These are phyloP conservation scores for Vararia minispora DNA, from an alignment of 768 basidiomycete species.

Conservation along the genomic window DNA sequence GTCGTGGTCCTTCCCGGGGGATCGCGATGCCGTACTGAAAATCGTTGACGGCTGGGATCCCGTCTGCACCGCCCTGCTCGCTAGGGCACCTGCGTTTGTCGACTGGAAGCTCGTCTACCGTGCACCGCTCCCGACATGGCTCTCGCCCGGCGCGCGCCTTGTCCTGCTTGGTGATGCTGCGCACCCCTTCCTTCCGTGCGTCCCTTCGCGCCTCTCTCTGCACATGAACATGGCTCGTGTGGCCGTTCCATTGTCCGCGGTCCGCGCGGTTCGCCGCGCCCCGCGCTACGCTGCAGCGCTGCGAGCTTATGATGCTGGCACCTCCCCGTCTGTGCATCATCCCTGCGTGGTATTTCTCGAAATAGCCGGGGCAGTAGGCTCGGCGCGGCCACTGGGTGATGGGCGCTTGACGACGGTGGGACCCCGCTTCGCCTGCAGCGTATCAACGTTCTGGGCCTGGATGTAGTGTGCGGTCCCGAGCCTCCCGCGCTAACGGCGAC, in stretches of 20 bases:
- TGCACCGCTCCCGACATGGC: conserved; percentile 18
- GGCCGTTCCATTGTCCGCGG: too few species aligned
- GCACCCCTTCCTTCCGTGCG: conserved; percentile 21
- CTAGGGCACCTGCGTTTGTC: conserved; percentile 16
- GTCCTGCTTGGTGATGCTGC: conserved; percentile 20
- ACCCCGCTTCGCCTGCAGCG: too few species aligned
- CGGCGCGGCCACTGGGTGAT: too few species aligned
- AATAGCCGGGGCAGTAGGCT: too few species aligned
- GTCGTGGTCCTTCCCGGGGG: conserved; percentile 15
- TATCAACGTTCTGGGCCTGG: too few species aligned
- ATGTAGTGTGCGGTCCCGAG: neutral
- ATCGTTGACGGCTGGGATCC: conserved; percentile 18
- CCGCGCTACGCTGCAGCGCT: too few species aligned
- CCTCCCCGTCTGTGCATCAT: too few species aligned
- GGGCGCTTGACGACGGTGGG: too few species aligned
- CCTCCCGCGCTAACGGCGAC: neutral
- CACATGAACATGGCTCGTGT: too few species aligned
- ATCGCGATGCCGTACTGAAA: conserved; percentile 16
- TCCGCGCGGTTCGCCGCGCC: too few species aligned
- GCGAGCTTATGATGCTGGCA: too few species aligned
- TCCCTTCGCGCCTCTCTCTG: neutral
- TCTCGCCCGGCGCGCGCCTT: conserved; percentile 15
- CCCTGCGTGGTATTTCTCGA: too few species aligned
- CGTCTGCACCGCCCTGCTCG: conserved; percentile 16
- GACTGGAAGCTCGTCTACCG: conserved; percentile 20